Base-by-base conservation (phyloP, 345 rosid species). In the Citrus cavaleriei region DNA sequence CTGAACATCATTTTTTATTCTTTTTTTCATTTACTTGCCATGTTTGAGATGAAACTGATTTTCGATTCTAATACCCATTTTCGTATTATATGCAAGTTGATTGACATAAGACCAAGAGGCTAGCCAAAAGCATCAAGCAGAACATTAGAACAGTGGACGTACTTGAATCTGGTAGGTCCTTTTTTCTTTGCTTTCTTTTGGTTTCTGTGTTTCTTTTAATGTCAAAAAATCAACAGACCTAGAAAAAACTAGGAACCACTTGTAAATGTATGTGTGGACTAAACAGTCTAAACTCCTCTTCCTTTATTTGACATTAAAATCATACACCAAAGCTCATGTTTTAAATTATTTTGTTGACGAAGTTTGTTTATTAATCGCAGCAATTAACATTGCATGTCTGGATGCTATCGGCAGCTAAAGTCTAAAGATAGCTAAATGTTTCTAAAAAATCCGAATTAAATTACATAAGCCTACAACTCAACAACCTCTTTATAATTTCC, bases 51-150 rank as follows among this genome's bases (percentile, higher is more conserved):
- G 59, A 34, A 60, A 16, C 13, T 28, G 58, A 25, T 70, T 5
- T 19, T 49, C 64, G 60, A 60, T 72, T 63, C 12, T 27, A n/a
- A 32, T 16, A 37, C 35, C 37, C 51, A 61, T 46, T 76, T 70
- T 22, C 57, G 51, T 74, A 10, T 70, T 60, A 37, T 71, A 77
- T 71, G 78, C 82, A 94, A 97, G 97, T 97, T 83, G 95, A 92
- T 97, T 83, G 95, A 94, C 83, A 87, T 89, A 65, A 92, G 89
- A 85, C 92, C 95, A 72, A 90, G 95, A 81, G 88, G 81, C 60
- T 85, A 85, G 84, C 42, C 91, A 68, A 77, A 86, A 84, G 81
- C 86, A 79, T 82, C 81, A 81, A 77, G 80, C 24, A 69, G 69
- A 77, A 81, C 74, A 76, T 59, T 76, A 71, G 68, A 75, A 78